phyloP scores from a whole-genome alignment of 257 asterid species.

The Penstemon newberryi region DNA sequence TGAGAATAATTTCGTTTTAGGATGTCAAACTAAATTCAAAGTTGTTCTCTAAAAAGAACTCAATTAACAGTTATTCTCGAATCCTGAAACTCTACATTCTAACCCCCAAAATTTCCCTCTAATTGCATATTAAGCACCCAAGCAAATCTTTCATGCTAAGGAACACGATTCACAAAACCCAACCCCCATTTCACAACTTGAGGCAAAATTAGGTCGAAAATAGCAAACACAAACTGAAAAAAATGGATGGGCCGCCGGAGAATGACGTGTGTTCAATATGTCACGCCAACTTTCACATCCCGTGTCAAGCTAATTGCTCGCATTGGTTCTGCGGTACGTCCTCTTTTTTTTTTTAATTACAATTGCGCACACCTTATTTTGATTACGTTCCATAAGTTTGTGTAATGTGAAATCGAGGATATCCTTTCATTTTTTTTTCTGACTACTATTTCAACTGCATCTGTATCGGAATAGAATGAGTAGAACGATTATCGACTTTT shows the following conservation, averaged over 20 bases:
- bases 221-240: slow-evolving; percentile 24
- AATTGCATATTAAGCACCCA: too few species aligned
- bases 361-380: background rate
- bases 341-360: background rate
- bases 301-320: slow-evolving; percentile 93
- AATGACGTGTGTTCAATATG: slow-evolving; percentile 85
- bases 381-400: background rate
- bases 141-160: too few species aligned
- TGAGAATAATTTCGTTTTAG: too few species aligned
- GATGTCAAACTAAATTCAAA: too few species aligned
- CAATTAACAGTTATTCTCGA: too few species aligned
- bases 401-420: slow-evolving; percentile 7
- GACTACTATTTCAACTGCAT: background rate
- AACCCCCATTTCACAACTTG: too few species aligned
- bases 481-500: background rate
- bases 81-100: too few species aligned
- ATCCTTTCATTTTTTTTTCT: background rate
- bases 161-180: too few species aligned
- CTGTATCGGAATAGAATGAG: background rate
- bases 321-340: slow-evolving; percentile 93
- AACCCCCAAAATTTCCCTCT: too few species aligned
- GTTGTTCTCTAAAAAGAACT: too few species aligned
- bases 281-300: slow-evolving; percentile 61
- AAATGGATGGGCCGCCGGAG: slow-evolving; percentile 81
- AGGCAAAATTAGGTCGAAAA: background rate